These are phyloP conservation scores for Sugiyamaella japonica DNA, from an alignment of 1,139 yeast species.

Conservation along the genomic window DNA sequence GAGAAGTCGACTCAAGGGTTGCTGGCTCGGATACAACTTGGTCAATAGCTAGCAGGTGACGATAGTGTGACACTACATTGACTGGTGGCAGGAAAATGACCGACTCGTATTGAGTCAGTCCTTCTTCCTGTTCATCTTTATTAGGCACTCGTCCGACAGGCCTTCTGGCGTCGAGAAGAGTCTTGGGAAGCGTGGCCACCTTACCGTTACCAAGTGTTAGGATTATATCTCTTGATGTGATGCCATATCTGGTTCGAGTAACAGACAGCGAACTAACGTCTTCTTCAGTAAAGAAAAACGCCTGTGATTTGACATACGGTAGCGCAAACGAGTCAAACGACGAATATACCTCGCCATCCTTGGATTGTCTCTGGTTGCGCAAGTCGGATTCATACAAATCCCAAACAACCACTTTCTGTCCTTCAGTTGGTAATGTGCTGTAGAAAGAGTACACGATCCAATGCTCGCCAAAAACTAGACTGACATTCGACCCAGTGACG, in stretches of 20 bases:
- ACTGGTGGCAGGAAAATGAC: slow-evolving; percentile 52
- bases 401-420: slow-evolving; percentile 64
- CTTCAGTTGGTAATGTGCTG: slow-evolving; percentile 51
- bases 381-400: slow-evolving; percentile 71
- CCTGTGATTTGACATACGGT: slow-evolving; percentile 53
- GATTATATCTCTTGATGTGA: slow-evolving; percentile 69
- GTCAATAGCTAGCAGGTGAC: slow-evolving; percentile 39
- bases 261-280: slow-evolving; percentile 53
- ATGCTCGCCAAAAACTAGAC: slow-evolving; percentile 71
- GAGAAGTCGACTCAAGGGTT: slow-evolving; percentile 74
- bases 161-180: slow-evolving; percentile 40
- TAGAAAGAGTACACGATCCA: slow-evolving; percentile 76
- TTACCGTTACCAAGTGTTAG: slow-evolving; percentile 60
- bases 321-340: slow-evolving; percentile 42
- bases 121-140: slow-evolving; percentile 58
- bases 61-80: slow-evolving; percentile 46
- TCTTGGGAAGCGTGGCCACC: slow-evolving; percentile 69
- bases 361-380: slow-evolving; percentile 47
- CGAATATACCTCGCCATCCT: slow-evolving; percentile 37
- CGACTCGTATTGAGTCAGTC: slow-evolving; percentile 67
- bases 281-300: slow-evolving; percentile 61
- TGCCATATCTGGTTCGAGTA: slow-evolving; percentile 69
- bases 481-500: slow-evolving; percentile 43
- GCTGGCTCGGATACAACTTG: slow-evolving; percentile 57
- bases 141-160: slow-evolving; percentile 55